Evolutionary conservation across 106 monocot genomes (phyloP).

Genomic region (Apostasia ramifera): DNA sequence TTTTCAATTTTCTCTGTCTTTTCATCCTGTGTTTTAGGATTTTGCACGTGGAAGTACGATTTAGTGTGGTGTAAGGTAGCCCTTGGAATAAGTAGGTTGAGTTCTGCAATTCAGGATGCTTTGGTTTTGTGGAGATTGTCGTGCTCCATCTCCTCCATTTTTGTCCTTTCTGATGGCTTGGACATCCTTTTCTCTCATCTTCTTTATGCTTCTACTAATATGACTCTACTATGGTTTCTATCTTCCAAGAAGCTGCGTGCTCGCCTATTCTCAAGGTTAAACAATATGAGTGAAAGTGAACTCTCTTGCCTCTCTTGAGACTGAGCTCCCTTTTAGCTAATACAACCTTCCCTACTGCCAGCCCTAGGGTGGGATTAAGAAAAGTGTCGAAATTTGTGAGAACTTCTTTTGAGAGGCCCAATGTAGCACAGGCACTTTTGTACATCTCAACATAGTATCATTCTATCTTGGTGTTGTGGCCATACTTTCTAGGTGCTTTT

Average conservation of each 20-base stretch:
- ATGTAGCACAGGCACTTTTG: too few relatives aligned
- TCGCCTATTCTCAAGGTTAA: constrained; percentile 16
- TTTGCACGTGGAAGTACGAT: too few relatives aligned
- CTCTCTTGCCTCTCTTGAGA: constrained; percentile 25
- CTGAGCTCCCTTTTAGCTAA: constrained; percentile 24
- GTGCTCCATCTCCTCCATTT: not conserved
- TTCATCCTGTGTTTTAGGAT: too few relatives aligned
- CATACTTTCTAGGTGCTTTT: too few relatives aligned
- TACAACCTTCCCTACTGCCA: constrained; percentile 21
- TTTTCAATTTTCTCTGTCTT: too few relatives aligned
- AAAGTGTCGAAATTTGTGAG: constrained; percentile 21
- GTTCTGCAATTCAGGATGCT: constrained; percentile 1
- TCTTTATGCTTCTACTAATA: not conserved
- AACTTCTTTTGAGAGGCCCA: constrained; percentile 22
- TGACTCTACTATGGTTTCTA: constrained; percentile 18
- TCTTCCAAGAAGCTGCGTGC: constrained; percentile 26
- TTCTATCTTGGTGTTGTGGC: too few relatives aligned
- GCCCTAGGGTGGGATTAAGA: constrained; percentile 11
- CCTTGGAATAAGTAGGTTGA: not conserved
- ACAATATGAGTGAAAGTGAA: constrained; percentile 17
- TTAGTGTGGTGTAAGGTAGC: too few relatives aligned
- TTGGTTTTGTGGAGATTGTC: not conserved
- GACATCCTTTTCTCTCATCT: constrained; percentile 1
- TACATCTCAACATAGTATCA: too few relatives aligned
- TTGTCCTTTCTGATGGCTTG: too few relatives aligned